phyloP scores from a whole-genome alignment of 2,329 filamentous ascomycete species.

The Colletotrichum siamense region DNA sequence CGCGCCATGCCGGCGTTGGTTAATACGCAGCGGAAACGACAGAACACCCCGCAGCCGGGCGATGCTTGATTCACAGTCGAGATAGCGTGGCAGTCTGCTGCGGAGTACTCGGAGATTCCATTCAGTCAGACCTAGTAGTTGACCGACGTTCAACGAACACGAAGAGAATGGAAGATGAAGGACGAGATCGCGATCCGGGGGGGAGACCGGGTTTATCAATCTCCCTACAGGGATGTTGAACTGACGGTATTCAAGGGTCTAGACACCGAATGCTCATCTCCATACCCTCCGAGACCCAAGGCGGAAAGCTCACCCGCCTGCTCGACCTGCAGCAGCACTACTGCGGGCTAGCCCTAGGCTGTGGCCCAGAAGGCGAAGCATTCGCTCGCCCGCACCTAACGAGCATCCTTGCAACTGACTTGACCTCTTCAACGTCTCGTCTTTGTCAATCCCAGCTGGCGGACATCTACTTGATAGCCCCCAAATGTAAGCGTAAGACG shows the following conservation, averaged over 20 bases:
- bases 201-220: constrained; percentile 12
- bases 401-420: neutral
- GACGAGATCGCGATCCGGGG: neutral
- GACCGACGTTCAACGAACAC: neutral
- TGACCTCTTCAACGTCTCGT: neutral
- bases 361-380: neutral
- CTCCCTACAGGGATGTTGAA: neutral
- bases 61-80: neutral
- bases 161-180: neutral
- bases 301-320: neutral
- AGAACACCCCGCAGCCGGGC: neutral
- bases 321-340: neutral
- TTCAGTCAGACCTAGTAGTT: neutral
- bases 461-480: neutral
- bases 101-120: neutral
- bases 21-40: neutral
- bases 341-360: neutral
- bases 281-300: neutral
- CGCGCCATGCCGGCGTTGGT: neutral
- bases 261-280: neutral
- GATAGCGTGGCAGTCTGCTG: neutral
- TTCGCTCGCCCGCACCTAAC: neutral
- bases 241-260: neutral
- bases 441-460: neutral
- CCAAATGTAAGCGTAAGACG: neutral